These are phyloP conservation scores for Lagenidium giganteum DNA, from an alignment of 352 stramenopile species.

Conservation along the genomic window DNA sequence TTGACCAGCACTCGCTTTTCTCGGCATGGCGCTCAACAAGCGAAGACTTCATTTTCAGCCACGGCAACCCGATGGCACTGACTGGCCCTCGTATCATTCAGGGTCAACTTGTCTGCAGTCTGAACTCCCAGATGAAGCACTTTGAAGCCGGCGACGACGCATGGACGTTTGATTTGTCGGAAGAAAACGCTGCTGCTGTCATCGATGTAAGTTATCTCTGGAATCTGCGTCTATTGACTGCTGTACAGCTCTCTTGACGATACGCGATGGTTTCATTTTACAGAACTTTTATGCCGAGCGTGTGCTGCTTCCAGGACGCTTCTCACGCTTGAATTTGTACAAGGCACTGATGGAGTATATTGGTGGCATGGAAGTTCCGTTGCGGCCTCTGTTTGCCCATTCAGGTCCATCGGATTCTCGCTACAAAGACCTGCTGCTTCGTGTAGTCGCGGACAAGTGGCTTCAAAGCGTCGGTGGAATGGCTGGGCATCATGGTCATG, in stretches of 20 bases:
- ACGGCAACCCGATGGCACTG: slow-evolving; percentile 63
- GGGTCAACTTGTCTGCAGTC: slow-evolving; percentile 43
- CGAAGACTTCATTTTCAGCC: slow-evolving; percentile 54
- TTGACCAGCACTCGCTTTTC: slow-evolving; percentile 64
- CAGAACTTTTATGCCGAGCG: slow-evolving; percentile 56
- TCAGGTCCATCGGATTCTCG: slow-evolving; percentile 37
- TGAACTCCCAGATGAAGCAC: slow-evolving; percentile 62
- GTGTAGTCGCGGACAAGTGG: slow-evolving; percentile 42
- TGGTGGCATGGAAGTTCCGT: slow-evolving; percentile 18
- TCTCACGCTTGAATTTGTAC: slow-evolving; percentile 59
- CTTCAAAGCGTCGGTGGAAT: slow-evolving; percentile 7
- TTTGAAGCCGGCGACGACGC: slow-evolving; percentile 50
- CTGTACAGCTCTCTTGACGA: too few species aligned
- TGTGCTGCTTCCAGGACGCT: slow-evolving; percentile 54
- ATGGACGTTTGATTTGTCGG: slow-evolving; percentile 49
- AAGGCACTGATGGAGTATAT: slow-evolving; percentile 51
- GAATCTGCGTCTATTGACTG: not conserved
- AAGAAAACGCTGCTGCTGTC: slow-evolving; percentile 24
- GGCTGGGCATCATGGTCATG: not conserved
- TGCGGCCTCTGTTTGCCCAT: slow-evolving; percentile 28
- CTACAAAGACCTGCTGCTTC: slow-evolving; percentile 58
- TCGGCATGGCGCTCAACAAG: slow-evolving; percentile 64
- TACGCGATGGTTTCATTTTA: not conserved
- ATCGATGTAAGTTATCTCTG: slow-evolving; percentile 37
- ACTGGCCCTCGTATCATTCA: slow-evolving; percentile 52